Evolutionary conservation across 129 eudicot genomes (phyloP).

Genomic region (Erigeron canadensis): DNA sequence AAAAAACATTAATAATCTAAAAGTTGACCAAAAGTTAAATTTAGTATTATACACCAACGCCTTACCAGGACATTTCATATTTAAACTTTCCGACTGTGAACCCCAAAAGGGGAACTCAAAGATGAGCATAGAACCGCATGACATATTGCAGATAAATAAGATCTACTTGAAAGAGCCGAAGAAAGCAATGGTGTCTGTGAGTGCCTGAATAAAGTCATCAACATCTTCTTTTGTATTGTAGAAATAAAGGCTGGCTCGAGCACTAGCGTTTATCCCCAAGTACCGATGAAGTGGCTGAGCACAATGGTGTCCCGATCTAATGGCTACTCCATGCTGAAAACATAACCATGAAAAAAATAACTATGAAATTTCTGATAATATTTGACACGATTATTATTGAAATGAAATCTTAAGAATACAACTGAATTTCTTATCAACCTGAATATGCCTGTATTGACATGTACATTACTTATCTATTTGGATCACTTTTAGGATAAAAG

Average conservation of each 20-base stretch:
- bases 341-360: too few relatives aligned
- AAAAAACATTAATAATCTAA: not conserved
- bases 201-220: conserved; percentile 63
- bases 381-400: not conserved
- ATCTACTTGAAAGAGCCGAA: conserved; percentile 70
- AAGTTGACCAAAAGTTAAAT: conserved; percentile 3
- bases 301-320: conserved; percentile 99
- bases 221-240: conserved; percentile 95
- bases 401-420: not conserved
- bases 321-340: conserved; percentile 95
- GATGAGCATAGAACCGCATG: not conserved
- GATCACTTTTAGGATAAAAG: not conserved
- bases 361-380: not conserved
- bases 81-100: not conserved
- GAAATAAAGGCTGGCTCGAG: conserved; percentile 93
- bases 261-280: conserved; percentile 86
- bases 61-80: not conserved
- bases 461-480: not conserved
- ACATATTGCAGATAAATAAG: not conserved
- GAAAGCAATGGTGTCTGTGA: conserved; percentile 65
- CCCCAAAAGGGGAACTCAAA: not conserved
- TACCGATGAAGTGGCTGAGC: conserved; percentile 98
- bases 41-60: not conserved
- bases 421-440: not conserved
- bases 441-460: not conserved